These are phyloP conservation scores for Saccharomycopsis amapae DNA, from an alignment of 805 yeast genomes.

Conservation along the genomic window DNA sequence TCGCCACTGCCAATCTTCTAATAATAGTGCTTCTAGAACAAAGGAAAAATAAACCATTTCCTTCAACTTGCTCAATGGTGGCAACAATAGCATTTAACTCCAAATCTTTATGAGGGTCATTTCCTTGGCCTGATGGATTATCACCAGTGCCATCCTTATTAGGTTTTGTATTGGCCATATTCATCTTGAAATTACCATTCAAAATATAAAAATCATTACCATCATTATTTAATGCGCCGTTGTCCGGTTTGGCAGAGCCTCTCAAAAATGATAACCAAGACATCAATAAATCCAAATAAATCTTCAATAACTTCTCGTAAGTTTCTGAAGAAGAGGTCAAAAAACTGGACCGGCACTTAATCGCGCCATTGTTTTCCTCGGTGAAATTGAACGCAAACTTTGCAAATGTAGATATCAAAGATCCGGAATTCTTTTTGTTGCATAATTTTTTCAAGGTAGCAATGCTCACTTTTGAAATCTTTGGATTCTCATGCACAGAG, in stretches of 20 bases:
- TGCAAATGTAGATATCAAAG: slow-evolving; percentile 66
- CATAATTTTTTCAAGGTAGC: slow-evolving; percentile 61
- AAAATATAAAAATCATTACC: slow-evolving; percentile 21
- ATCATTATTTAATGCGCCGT: slow-evolving; percentile 25
- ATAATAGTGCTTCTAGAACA: slow-evolving; percentile 79
- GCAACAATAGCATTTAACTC: slow-evolving; percentile 77
- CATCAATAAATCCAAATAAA: slow-evolving; percentile 72
- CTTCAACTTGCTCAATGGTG: slow-evolving; percentile 90
- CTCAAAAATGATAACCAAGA: slow-evolving; percentile 74
- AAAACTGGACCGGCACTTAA: slow-evolving; percentile 48
- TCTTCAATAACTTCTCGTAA: slow-evolving; percentile 50
- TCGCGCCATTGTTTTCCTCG: slow-evolving; percentile 26
- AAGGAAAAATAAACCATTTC: slow-evolving; percentile 85
- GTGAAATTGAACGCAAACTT: slow-evolving; percentile 61
- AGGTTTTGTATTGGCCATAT: slow-evolving; percentile 22
- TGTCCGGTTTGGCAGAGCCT: slow-evolving; percentile 22
- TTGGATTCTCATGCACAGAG: slow-evolving; percentile 56
- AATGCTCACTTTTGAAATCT: slow-evolving; percentile 59
- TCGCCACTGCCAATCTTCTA: slow-evolving; percentile 67
- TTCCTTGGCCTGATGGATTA: slow-evolving; percentile 23
- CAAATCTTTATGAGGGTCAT: slow-evolving; percentile 41
- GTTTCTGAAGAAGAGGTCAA: slow-evolving; percentile 46
- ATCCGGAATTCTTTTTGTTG: slow-evolving; percentile 58
- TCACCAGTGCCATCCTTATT: slow-evolving; percentile 20
- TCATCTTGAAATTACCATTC: slow-evolving; percentile 21